A percentile compares a stretch with the other conserved stretches of the same genome.
These are phyloP conservation scores for Polytrichum commune DNA, from an alignment of 225 moss, liverwort and hornwort species.

Conservation along the genomic window DNA sequence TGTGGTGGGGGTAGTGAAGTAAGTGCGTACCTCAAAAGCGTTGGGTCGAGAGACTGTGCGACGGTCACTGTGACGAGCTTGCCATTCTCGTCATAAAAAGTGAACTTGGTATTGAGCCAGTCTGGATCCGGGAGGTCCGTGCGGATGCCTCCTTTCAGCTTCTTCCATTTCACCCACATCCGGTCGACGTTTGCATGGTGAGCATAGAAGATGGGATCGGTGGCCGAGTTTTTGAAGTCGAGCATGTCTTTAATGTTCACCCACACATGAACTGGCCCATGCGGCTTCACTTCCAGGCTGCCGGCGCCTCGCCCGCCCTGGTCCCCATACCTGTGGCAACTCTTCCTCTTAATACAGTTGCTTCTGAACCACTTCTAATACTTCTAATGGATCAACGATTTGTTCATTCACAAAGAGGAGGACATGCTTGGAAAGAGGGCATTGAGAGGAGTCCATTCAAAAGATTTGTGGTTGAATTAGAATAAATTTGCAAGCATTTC, in stretches of 20 bases:
- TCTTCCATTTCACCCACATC: constrained; percentile 4
- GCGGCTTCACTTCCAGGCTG: constrained; percentile 6
- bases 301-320: neutral
- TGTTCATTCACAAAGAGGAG: no score
- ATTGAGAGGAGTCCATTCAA: no score
- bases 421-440: no score
- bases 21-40: constrained; percentile 11
- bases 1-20: neutral
- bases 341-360: no score
- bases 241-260: constrained; percentile 2
- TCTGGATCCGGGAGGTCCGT: constrained; percentile 16
- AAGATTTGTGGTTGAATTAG: no score
- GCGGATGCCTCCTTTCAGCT: neutral
- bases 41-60: constrained; percentile 6
- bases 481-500: no score
- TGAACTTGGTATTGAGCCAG: constrained; percentile 15
- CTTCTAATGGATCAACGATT: no score
- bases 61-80: constrained; percentile 12
- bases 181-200: constrained; percentile 9
- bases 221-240: neutral
- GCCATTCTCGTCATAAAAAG: constrained; percentile 25
- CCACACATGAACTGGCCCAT: constrained; percentile 7
- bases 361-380: no score
- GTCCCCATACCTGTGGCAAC: neutral
- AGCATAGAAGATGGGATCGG: neutral